Evolutionary conservation across 768 basidiomycete species (phyloP).

Genomic region (Russula foetens): DNA sequence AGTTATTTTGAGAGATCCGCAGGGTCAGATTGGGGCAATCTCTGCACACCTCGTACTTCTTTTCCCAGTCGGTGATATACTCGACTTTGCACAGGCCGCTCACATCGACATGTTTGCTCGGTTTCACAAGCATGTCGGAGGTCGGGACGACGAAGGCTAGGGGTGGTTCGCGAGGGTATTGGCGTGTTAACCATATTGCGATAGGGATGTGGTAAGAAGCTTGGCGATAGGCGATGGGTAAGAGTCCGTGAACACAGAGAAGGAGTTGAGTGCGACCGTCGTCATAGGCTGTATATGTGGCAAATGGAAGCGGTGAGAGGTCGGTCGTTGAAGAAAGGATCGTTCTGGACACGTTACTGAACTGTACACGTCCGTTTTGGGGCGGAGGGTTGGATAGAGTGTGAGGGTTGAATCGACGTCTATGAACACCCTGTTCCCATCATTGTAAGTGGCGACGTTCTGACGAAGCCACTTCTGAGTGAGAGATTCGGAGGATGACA

Average conservation of each 20-base stretch:
- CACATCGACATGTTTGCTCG: conserved; percentile 68
- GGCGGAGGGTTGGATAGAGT: conserved; percentile 50
- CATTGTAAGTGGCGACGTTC: conserved; percentile 48
- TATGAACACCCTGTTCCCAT: conserved; percentile 47
- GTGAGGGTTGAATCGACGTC: conserved; percentile 57
- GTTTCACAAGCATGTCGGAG: conserved; percentile 78
- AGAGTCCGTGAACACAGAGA: conserved; percentile 82
- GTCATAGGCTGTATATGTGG: conserved; percentile 62
- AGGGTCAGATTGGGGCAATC: conserved; percentile 17
- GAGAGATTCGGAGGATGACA: conserved; percentile 24
- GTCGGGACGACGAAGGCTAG: conserved; percentile 91
- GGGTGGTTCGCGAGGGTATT: conserved; percentile 78
- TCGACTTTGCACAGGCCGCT: conserved; percentile 65
- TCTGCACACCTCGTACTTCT: conserved; percentile 69
- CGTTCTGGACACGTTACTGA: conserved; percentile 23
- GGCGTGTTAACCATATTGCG: conserved; percentile 77
- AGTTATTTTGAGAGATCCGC: conserved; percentile 10
- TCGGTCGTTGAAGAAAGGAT: conserved; percentile 4
- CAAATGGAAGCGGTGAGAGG: conserved; percentile 16
- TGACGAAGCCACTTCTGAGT: conserved; percentile 59
- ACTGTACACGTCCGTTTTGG: conserved; percentile 80
- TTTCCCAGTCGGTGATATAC: conserved; percentile 70
- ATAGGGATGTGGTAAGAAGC: conserved; percentile 91
- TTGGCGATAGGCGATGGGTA: conserved; percentile 75
- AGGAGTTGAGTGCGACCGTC: conserved; percentile 90